Evolutionary conservation across 441 rosid genomes (phyloP).

Genomic region (Erysimum cheiri): DNA sequence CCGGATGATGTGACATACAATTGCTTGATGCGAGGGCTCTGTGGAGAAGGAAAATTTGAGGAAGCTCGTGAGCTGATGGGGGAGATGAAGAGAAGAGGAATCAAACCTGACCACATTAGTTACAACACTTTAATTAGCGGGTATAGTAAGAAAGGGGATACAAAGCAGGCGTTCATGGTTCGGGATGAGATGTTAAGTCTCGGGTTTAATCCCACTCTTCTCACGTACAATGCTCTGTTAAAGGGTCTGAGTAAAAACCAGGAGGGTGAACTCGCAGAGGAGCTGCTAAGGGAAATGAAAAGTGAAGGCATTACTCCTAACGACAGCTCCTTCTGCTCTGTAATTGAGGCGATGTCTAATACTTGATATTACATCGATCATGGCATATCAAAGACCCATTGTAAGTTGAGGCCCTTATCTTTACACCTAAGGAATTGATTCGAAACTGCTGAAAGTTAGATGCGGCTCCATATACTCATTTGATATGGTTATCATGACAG

Average conservation of each 20-base stretch:
- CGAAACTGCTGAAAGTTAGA: neutral
- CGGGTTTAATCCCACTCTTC: conserved; percentile 84
- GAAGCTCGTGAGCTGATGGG: conserved; percentile 83
- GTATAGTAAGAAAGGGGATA: conserved; percentile 82
- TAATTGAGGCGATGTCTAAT: conserved; percentile 67
- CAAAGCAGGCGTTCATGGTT: conserved; percentile 75
- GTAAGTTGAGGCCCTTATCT: conserved; percentile 8
- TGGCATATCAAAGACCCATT: conserved; percentile 11
- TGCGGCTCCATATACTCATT: neutral
- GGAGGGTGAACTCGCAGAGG: conserved; percentile 76
- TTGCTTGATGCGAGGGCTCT: conserved; percentile 83
- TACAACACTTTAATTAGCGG: conserved; percentile 91
- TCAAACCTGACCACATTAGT: conserved; percentile 80
- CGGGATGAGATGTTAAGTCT: conserved; percentile 80
- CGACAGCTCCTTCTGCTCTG: conserved; percentile 70
- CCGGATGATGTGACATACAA: conserved; percentile 94
- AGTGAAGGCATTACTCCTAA: conserved; percentile 83
- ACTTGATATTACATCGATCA: conserved; percentile 9
- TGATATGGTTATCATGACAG: neutral
- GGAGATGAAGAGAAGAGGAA: conserved; percentile 81
- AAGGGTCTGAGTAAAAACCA: conserved; percentile 75
- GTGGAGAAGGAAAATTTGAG: conserved; percentile 79
- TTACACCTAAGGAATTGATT: neutral
- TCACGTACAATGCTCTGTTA: conserved; percentile 85
- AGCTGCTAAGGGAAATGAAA: conserved; percentile 80